Percentiles rank a stretch among this genome's conserved stretches.
Conservation (phyloP, 2,329 filamentous ascomycete species). For the Trichocomaceae sp. region DNA sequence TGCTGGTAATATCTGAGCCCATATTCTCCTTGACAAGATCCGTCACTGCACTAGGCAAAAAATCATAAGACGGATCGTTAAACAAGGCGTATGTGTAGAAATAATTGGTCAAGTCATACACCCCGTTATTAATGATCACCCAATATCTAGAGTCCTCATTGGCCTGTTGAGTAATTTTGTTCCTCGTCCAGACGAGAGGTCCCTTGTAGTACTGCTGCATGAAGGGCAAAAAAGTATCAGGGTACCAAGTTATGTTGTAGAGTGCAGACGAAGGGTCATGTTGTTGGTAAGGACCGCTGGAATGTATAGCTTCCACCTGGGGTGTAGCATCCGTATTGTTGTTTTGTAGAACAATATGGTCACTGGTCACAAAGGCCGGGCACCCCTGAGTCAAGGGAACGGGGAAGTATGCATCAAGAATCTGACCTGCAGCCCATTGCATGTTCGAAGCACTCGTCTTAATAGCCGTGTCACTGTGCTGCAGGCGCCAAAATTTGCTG, state of each 20-base stretch:
- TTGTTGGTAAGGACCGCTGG: slow-evolving; percentile 57
- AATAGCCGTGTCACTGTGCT: slow-evolving; percentile 70
- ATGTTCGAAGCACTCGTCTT: slow-evolving; percentile 59
- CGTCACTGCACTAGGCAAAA: slow-evolving; percentile 63
- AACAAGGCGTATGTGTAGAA: slow-evolving; percentile 64
- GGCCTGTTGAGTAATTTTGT: slow-evolving; percentile 59
- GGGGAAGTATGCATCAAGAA: slow-evolving; percentile 79
- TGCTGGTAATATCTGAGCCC: slow-evolving; percentile 67
- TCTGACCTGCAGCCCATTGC: slow-evolving; percentile 68
- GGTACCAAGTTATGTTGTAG: slow-evolving; percentile 68
- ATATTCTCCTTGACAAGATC: slow-evolving; percentile 66
- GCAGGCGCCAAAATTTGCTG: slow-evolving; percentile 72
- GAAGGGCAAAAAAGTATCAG: slow-evolving; percentile 61
- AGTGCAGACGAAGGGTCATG: slow-evolving; percentile 53
- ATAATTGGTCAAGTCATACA: slow-evolving; percentile 92
- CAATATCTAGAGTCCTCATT: slow-evolving; percentile 63
- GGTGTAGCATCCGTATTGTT: slow-evolving; percentile 59
- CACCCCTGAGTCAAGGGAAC: slow-evolving; percentile 71
- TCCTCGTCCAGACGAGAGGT: slow-evolving; percentile 64
- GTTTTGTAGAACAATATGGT: slow-evolving; percentile 47
- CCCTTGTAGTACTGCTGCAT: slow-evolving; percentile 87
- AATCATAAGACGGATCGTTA: slow-evolving; percentile 58
- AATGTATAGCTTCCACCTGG: slow-evolving; percentile 56
- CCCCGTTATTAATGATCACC: slow-evolving; percentile 66
- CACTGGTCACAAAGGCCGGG: slow-evolving; percentile 59